Conservation (phyloP, 2,329 filamentous ascomycete genomes). For the Ambrosiella beaveri region DNA sequence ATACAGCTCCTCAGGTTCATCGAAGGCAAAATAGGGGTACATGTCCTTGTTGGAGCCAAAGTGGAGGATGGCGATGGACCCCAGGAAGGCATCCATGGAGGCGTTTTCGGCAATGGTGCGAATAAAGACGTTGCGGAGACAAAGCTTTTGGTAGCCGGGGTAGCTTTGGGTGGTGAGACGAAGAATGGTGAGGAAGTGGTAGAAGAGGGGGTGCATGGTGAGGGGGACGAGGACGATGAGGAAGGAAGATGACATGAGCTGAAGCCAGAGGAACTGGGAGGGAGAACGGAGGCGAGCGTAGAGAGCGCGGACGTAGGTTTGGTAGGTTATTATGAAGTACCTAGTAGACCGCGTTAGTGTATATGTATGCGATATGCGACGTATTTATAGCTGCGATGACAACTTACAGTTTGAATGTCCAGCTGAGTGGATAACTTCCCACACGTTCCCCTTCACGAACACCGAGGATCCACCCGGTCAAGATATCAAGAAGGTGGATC, state of each 20-base stretch:
- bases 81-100: slow-evolving; percentile 51
- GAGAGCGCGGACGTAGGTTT: slow-evolving; percentile 52
- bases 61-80: slow-evolving; percentile 47
- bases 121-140: slow-evolving; percentile 49
- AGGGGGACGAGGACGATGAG: slow-evolving; percentile 47
- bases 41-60: slow-evolving; percentile 50
- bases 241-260: slow-evolving; percentile 43
- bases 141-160: slow-evolving; percentile 46
- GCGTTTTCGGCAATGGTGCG: slow-evolving; percentile 50
- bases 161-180: slow-evolving; percentile 43
- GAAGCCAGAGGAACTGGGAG: slow-evolving; percentile 46
- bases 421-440: slow-evolving; percentile 52
- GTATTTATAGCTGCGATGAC: background rate
- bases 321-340: slow-evolving; percentile 53
- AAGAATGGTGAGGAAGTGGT: slow-evolving; percentile 35
- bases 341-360: slow-evolving; percentile 19
- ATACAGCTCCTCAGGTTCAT: slow-evolving; percentile 33
- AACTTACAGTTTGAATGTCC: slow-evolving; percentile 51
- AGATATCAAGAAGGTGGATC: slow-evolving; percentile 44
- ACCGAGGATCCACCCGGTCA: slow-evolving; percentile 50
- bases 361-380: no score
- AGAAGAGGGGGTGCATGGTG: slow-evolving; percentile 42
- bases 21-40: slow-evolving; percentile 54
- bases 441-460: slow-evolving; percentile 49
- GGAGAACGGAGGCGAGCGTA: slow-evolving; percentile 51